phyloP scores from a whole-genome alignment of 2,329 filamentous ascomycete genomes.

The Arthrinium puccinioides region DNA sequence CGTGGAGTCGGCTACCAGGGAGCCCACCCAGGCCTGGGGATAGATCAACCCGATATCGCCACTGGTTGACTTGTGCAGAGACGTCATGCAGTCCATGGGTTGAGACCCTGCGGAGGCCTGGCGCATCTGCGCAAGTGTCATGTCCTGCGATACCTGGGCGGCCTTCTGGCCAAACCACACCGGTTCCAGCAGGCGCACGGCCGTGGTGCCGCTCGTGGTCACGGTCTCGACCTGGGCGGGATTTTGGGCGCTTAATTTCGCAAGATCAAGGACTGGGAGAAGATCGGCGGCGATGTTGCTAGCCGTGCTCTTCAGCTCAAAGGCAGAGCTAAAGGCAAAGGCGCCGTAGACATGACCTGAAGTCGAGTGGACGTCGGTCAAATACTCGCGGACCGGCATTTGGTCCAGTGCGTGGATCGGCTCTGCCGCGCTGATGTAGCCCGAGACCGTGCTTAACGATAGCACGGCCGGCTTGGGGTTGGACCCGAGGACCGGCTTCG shows the following conservation, averaged over 20 bases:
- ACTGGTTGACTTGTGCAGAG: constrained; percentile 36
- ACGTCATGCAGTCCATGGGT: constrained; percentile 28
- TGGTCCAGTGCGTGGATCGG: constrained; percentile 23
- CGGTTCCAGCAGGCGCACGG: constrained; percentile 34
- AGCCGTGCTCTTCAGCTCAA: constrained; percentile 29
- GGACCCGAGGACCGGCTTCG: constrained; percentile 28
- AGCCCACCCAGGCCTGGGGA: constrained; percentile 43
- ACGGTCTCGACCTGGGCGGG: constrained; percentile 29
- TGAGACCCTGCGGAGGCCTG: constrained; percentile 3
- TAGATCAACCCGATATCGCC: constrained; percentile 35
- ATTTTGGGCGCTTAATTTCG: constrained; percentile 7
- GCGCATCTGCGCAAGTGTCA: background rate
- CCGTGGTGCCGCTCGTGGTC: constrained; percentile 35
- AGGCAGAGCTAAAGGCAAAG: constrained; percentile 30
- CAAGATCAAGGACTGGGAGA: constrained; percentile 33
- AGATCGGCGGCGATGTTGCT: constrained; percentile 33
- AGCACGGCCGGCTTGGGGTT: constrained; percentile 31
- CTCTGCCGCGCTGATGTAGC: constrained; percentile 32
- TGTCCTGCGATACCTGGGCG: background rate
- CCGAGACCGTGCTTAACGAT: constrained; percentile 34
- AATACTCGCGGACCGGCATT: constrained; percentile 40
- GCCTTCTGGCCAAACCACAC: constrained; percentile 27
- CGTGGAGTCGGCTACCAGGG: constrained; percentile 29
- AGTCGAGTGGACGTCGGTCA: constrained; percentile 32
- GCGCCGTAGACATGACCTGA: constrained; percentile 35